Base-by-base conservation (phyloP, 805 yeast genomes). In the Pichia manshurica region DNA sequence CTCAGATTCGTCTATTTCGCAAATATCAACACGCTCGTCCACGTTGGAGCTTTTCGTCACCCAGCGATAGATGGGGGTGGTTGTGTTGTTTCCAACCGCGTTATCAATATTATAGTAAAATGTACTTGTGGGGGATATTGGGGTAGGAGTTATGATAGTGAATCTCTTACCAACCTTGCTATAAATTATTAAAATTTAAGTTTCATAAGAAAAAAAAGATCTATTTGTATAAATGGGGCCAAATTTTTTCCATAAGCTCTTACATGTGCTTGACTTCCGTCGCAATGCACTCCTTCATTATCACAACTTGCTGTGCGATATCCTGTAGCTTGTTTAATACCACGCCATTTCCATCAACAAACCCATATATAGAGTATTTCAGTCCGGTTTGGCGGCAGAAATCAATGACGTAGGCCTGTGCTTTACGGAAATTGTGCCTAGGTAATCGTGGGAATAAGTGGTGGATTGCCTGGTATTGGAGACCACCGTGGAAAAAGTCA, bases 371-470 rank as follows among this genome's bases (percentile, higher is more conserved):
- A 6, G 89, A 81, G 60, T 89, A 88, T 50, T 77, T 78, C 45
- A 88, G 71, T 0, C 95, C 96, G 7, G 85, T 84, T 21, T 78
- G 78, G 38, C 80, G 68, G 64, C 96, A 87, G 57, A 87, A 88
- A 38, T 79, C 78, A 45, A 84, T 71, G 34, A 88, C 93, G 40
- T 68, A 68, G 1, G 82, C 79, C 60, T 89, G 96, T 0, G 81
- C 87, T 25, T 72, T 70, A 51, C 96, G 73, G 59, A 89, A 77
- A 61, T 89, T 88, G 65, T 89, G 96, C 49, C 96, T 74, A 20
- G 96, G 96, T 57, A 88, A 63, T 49, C 96, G 71, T 25, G 96
- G 96, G 64, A 88, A 88, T 56, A 89, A 70, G 62, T 88, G 96
- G 63, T 88, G 96, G 44, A 88, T 79, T 0, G 90, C 93, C 62